These are phyloP conservation scores for Epichloe amarillans DNA, from an alignment of 2,329 filamentous ascomycete genomes.

Conservation along the genomic window DNA sequence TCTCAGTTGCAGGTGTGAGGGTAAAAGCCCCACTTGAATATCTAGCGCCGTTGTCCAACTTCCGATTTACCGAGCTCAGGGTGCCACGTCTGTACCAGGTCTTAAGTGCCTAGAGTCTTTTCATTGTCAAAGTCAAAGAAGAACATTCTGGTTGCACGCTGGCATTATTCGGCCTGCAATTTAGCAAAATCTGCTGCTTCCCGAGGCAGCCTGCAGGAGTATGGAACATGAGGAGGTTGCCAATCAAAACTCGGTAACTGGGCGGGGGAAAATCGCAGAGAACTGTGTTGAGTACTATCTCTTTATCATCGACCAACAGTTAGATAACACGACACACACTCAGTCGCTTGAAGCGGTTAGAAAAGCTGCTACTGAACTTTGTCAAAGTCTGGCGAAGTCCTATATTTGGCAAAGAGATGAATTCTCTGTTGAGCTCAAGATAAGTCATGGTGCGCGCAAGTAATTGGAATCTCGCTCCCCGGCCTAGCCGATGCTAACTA, in stretches of 20 bases:
- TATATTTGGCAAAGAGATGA: slow-evolving; percentile 93
- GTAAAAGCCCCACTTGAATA: too few relatives aligned
- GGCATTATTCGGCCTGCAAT: neutral
- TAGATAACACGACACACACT: slow-evolving; percentile 44
- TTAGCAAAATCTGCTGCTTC: neutral
- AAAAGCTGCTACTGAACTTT: slow-evolving; percentile 51
- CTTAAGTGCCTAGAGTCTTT: too few relatives aligned
- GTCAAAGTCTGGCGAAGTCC: slow-evolving; percentile 53
- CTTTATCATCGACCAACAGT: slow-evolving; percentile 48
- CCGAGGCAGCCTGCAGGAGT: neutral
- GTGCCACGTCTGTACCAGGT: too few relatives aligned
- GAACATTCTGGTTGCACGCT: neutral
- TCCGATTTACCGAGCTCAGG: too few relatives aligned
- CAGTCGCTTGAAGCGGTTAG: slow-evolving; percentile 58
- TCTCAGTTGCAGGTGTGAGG: too few relatives aligned
- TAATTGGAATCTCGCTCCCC: neutral
- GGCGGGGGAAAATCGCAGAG: slow-evolving; percentile 44
- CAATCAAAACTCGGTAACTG: neutral
- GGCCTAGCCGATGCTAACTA: neutral
- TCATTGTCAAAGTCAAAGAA: neutral
- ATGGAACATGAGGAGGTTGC: neutral
- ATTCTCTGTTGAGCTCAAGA: slow-evolving; percentile 58
- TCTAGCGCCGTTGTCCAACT: too few relatives aligned
- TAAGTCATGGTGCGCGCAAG: slow-evolving; percentile 34
- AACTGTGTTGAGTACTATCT: slow-evolving; percentile 79